A percentile compares a stretch with the other conserved stretches of the same genome.
Evolutionary conservation across 1,284 basidiomycete species (phyloP).

Genomic region (Sporisorium exsertum): DNA sequence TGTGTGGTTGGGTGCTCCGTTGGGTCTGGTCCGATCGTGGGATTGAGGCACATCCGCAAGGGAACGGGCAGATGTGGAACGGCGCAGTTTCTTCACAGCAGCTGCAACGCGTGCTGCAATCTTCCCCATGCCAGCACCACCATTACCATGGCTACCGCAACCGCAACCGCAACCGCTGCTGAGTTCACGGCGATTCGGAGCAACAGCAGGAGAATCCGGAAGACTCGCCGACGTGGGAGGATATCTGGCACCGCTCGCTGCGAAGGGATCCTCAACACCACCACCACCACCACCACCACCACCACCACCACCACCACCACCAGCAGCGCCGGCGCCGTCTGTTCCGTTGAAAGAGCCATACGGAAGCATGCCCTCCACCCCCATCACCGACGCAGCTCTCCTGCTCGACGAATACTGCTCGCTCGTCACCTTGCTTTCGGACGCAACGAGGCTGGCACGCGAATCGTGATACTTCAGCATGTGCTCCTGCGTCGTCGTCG

Average conservation of each 20-base stretch:
- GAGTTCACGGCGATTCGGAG: no score
- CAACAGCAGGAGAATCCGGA: not conserved
- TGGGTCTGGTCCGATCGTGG: no score
- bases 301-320: no score
- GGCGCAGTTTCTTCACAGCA: not conserved
- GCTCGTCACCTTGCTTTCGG: conserved; percentile 7
- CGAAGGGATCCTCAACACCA: no score
- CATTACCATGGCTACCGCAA: no score
- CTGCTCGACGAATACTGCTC: not conserved
- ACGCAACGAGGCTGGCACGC: not conserved
- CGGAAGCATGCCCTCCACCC: not conserved
- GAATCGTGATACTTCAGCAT: conserved; percentile 9
- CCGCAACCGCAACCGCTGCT: not conserved
- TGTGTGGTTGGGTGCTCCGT: not conserved
- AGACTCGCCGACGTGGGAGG: not conserved
- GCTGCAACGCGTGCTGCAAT: not conserved
- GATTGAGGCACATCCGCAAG: no score
- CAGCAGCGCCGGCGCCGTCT: no score
- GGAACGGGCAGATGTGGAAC: not conserved
- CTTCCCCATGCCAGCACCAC: not conserved
- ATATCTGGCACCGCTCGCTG: no score
- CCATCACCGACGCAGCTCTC: no score
- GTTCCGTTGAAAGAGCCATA: not conserved
- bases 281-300: no score
- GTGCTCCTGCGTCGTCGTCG: not conserved